Evolutionary conservation across 2,329 filamentous ascomycete species (phyloP), one percentile per base, ranked within the genome.

Genomic region (Immersiporthe knoxdaviesiana): DNA sequence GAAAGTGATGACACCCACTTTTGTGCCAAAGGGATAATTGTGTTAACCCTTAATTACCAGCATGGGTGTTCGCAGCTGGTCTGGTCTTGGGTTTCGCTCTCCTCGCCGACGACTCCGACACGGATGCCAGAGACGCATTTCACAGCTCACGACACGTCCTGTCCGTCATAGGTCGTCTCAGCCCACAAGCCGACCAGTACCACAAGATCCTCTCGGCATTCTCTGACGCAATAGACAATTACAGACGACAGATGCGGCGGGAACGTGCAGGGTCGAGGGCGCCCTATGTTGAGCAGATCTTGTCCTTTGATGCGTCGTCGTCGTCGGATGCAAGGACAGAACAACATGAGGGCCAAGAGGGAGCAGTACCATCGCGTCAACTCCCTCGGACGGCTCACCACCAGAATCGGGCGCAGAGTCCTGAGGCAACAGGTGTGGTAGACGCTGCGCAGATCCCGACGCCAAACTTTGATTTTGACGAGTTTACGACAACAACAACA

Each of bases 121-220:
- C 54, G 1, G 73, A 71, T 5, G 68, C 69, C 60, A 68, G 65
- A 50, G 70, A 72, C 12, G 72, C 72, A 10, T 70, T 71, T 27
- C 65, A 60, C 30, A 68, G 68, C 52, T 67, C 71, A 24, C 66
- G 62, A n/a, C 52, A 68, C 35, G 66, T 70, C 21, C 37, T 70
- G 3, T 64, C 39, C 14, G 24, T 32, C 12, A 21, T 68, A 7
- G 68, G 61, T 39, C 52, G 65, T 27, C 58, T 68, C n/a, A 70
- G 73, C 41, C 68, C 73, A 14, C 73, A 74, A 63, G 73, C 73
- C 2, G 65, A 41, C 14, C 72, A 73, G 27, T 74, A 74, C 41
- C 60, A 68, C 56, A 70, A 68, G 24, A 74, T 74, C 18, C 60
- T 74, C 16, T 50, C 63, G 1, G 61, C 72, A 21, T 71, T 73